Base-by-base conservation (phyloP, 768 basidiomycete genomes). In the Lactarius deliciosus region DNA sequence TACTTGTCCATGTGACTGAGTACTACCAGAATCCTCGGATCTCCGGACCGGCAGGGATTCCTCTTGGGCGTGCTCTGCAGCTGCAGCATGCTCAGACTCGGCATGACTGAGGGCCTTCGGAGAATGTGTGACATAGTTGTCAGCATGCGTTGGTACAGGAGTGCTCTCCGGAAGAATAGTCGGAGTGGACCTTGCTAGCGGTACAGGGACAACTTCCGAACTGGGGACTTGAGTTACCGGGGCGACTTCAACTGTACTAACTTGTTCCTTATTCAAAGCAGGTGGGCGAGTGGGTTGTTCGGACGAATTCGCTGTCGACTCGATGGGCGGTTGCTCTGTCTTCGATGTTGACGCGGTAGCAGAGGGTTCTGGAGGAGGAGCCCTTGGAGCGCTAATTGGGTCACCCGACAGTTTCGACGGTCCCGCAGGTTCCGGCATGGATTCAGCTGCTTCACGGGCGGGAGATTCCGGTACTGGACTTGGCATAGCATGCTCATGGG, bases 401-500 rank as follows among this genome's bases (percentile, higher is more conserved):
- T 68, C 34, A 22, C 53, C 57, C n/a, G 71, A 64, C 7, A 77
- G 72, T 6, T 71, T 75, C 1, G 74, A 77, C 5, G 73, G 75
- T 20, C 70, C 73, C 15, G 67, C 65, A 32, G 70, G 53, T 15
- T 63, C 66, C 38, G 70, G 60, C 47, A 65, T 34, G 41, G 70
- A 59, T 3, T 78, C 81, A 16, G 80, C 83, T 10, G 79, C 82
- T 71, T 87, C 86, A 30, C 86, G 81, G 9, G 81, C 81, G 34
- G 89, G 88, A 2, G 87, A 89, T 73, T 91, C 90, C 1, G 84
- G 80, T 65, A 91, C 89, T 3, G 90, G 88, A 67, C 86, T 87
- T 13, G 87, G 86, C 15, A 78, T 73, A 36, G 70, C 72, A 32
- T 72, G 56, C 15, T 72, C 64, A 36, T 73, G 56, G 15, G 77